These are phyloP conservation scores for Besnoitia besnoiti DNA, from an alignment of 169 alveolate genomes.

Conservation along the genomic window DNA sequence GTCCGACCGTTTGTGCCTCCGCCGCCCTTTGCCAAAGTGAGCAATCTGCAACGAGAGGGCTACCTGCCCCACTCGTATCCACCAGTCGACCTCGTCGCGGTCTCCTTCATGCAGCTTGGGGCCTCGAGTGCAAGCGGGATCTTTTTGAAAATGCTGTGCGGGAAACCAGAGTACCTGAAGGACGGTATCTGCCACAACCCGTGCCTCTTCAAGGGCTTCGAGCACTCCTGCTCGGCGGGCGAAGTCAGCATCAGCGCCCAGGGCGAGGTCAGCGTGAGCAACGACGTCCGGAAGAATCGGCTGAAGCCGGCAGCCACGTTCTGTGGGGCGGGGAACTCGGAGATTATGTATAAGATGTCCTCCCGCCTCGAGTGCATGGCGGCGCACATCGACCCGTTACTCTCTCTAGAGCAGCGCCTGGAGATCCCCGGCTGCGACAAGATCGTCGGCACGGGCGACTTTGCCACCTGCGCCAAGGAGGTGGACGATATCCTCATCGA, in stretches of 20 bases:
- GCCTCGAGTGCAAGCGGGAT: slow-evolving; percentile 56
- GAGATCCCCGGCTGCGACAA: background rate
- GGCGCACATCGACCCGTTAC: slow-evolving; percentile 28
- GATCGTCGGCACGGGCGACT: slow-evolving; percentile 58
- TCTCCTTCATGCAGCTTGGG: slow-evolving; percentile 58
- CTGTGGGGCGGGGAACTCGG: slow-evolving; percentile 45
- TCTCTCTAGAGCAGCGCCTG: slow-evolving; percentile 29
- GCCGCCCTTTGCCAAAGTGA: slow-evolving; percentile 31
- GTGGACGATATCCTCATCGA: slow-evolving; percentile 21
- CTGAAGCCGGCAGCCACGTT: slow-evolving; percentile 43
- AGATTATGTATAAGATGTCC: background rate
- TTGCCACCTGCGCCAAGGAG: slow-evolving; percentile 25
- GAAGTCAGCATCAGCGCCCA: slow-evolving; percentile 7
- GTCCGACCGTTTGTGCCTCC: background rate
- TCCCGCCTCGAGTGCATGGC: slow-evolving; percentile 39
- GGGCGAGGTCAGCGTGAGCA: slow-evolving; percentile 6
- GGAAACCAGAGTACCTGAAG: background rate
- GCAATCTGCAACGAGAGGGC: slow-evolving; percentile 28
- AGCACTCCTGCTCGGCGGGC: slow-evolving; percentile 51
- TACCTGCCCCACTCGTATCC: slow-evolving; percentile 31
- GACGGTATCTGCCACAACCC: slow-evolving; percentile 44
- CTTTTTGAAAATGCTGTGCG: slow-evolving; percentile 32
- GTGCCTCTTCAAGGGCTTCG: slow-evolving; percentile 29
- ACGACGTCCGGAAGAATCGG: slow-evolving; percentile 25
- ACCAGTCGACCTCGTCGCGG: slow-evolving; percentile 33